These are phyloP conservation scores for Taxillus chinensis DNA, from an alignment of 164 flowering plant species.

Conservation along the genomic window DNA sequence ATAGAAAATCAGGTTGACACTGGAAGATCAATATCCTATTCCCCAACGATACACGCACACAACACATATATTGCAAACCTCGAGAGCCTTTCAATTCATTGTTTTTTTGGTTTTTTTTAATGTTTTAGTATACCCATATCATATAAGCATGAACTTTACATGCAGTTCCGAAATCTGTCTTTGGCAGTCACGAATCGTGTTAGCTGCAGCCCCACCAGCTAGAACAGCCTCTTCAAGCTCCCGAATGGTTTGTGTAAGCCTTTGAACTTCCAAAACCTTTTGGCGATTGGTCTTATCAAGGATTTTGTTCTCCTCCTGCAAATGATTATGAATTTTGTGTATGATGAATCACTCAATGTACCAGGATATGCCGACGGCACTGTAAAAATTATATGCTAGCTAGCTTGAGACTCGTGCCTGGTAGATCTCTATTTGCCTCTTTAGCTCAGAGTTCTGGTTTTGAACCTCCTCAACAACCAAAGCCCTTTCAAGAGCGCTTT, in stretches of 20 bases:
- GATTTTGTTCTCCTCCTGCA: constrained; percentile 83
- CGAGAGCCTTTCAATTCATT: background rate
- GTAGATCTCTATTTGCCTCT: constrained; percentile 80
- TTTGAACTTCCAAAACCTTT: constrained; percentile 76
- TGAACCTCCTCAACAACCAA: constrained; percentile 90
- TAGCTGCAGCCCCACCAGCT: constrained; percentile 71
- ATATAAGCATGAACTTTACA: constrained; percentile 21
- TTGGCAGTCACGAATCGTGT: constrained; percentile 53
- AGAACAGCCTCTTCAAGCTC: constrained; percentile 86
- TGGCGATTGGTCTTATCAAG: constrained; percentile 78
- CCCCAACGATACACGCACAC: no score
- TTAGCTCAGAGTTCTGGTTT: constrained; percentile 73
- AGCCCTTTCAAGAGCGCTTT: constrained; percentile 86
- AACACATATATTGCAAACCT: background rate
- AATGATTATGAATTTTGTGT: background rate
- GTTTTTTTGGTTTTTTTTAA: no score
- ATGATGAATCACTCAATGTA: no score
- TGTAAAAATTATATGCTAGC: no score
- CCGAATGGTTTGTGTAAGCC: constrained; percentile 63
- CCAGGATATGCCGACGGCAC: no score
- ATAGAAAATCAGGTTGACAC: background rate
- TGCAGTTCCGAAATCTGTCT: constrained; percentile 63
- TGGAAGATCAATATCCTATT: background rate
- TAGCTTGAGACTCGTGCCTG: constrained; percentile 29
- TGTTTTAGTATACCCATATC: no score